A percentile compares a stretch with the other conserved stretches of the same genome.
These are phyloP conservation scores for Leonotis leonurus DNA, from an alignment of 257 asterid genomes.

Conservation along the genomic window DNA sequence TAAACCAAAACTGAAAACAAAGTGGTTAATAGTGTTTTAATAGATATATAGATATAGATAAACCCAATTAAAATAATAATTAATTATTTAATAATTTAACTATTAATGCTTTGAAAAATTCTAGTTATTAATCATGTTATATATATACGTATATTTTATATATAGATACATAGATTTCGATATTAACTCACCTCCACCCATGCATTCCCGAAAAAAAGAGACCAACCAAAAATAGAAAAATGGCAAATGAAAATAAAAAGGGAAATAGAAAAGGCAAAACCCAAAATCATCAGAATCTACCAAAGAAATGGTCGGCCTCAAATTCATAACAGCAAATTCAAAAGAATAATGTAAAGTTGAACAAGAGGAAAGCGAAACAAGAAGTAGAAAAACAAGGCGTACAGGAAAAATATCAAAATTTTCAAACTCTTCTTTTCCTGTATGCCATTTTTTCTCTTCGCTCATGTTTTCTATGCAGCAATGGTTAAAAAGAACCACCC, in stretches of 20 bases:
- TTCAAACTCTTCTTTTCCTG: conserved; percentile 38
- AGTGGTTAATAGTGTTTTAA: too few species aligned
- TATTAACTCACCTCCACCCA: conserved; percentile 28
- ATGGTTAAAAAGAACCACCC: conserved; percentile 24
- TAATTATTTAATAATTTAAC: too few species aligned
- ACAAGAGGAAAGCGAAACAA: background rate
- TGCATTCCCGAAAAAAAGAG: too few species aligned
- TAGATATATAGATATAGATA: too few species aligned
- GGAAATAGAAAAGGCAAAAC: background rate
- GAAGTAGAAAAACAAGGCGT: conserved; percentile 37
- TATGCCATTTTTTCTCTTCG: conserved; percentile 41
- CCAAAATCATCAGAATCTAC: conserved; percentile 17
- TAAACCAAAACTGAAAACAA: too few species aligned
- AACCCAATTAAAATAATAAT: too few species aligned
- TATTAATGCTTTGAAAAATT: too few species aligned
- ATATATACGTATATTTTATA: too few species aligned
- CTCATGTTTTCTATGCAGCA: conserved; percentile 14
- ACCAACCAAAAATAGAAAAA: background rate
- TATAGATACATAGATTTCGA: too few species aligned
- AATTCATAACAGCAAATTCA: conserved; percentile 18
- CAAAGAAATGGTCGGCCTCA: conserved; percentile 31
- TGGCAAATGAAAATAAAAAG: background rate
- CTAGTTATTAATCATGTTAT: too few species aligned
- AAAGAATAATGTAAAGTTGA: background rate
- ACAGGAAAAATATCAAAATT: conserved; percentile 41